Conservation (phyloP, 345 rosid genomes). For the Gossypium bickii region DNA sequence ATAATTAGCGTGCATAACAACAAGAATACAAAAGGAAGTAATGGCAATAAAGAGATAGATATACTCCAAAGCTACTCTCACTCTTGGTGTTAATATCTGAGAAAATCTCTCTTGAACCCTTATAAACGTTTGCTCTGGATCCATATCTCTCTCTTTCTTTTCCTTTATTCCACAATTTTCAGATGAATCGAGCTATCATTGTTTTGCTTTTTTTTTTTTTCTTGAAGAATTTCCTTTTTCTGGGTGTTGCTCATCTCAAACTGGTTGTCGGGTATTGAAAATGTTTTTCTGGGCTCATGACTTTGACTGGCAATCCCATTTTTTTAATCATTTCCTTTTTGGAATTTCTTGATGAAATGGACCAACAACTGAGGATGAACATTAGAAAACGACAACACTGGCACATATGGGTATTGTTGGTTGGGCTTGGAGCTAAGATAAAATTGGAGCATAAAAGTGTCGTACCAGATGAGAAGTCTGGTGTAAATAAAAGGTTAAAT, state of each 20-base stretch:
- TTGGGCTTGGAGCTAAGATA: not conserved
- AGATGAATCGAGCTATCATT: not conserved
- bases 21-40: constrained; percentile 85
- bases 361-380: not conserved
- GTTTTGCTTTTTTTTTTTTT: not conserved
- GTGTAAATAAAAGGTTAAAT: too few relatives aligned
- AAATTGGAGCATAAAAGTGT: not conserved
- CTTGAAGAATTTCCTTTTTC: not conserved
- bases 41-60: constrained; percentile 69
- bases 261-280: not conserved
- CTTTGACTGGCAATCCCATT: not conserved
- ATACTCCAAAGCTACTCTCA: constrained; percentile 86
- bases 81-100: constrained; percentile 73
- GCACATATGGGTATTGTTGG: not conserved
- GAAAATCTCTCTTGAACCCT: constrained; percentile 78
- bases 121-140: constrained; percentile 98
- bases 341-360: not conserved
- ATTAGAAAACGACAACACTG: not conserved
- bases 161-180: not conserved
- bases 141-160: constrained; percentile 43
- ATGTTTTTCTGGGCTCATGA: not conserved
- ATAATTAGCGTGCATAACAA: constrained; percentile 98
- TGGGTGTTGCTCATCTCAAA: not conserved
- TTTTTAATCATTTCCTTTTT: not conserved
- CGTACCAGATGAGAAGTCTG: too few relatives aligned